Evolutionary conservation across 208 protist species (phyloP), one percentile per base, ranked within the genome.

Genomic region (Wallacemonas sp.): DNA sequence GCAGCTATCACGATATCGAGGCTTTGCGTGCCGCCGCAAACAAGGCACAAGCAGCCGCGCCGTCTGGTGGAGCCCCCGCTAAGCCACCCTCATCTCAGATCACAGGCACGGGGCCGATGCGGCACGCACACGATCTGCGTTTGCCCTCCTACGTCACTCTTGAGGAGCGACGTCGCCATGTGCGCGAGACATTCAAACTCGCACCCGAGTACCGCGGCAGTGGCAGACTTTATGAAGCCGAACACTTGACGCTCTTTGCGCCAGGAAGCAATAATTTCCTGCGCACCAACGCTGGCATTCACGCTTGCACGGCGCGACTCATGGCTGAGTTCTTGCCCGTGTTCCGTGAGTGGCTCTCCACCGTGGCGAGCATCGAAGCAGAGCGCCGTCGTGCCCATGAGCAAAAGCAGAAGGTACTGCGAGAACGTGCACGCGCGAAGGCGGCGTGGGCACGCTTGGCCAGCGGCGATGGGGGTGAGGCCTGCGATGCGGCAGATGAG

Each of bases 241-340:
- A 70, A 44, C 68, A 84, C 64, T 68, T 86, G 5, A 70, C 66
- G 9, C 82, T 75, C 64, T 91, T 86, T 53, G 63, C 75, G 5
- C 63, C 78, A 1, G 80, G 78, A 8, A 70, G 59, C 36, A 91
- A 91, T 64, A 70, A 78, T 24, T 72, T 72, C 27, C 41, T 79
- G 14, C 55, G 78, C 47, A 79, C 75, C 1, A 64, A 75, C 36
- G 65, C 65, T 2, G 75, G 84, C 22, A 83, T 79, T n/a, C 58
- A 59, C 45, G 47, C 21, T 45, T 88, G 81, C 62, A 77, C 81
- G 24, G 61, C 5, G 54, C 60, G 72, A 28, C 27, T 75, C 54
- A 68, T 91, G 26, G 41, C 62, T n/a, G 81, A 88, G 61, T 79
- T 76, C 49, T 38, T 88, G 15, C 81, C 78, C 30, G 70, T 79